A percentile compares a stretch with the other conserved stretches of the same genome.
These are phyloP conservation scores for Stephania japonica DNA, from an alignment of 164 flowering plant species.

Conservation along the genomic window DNA sequence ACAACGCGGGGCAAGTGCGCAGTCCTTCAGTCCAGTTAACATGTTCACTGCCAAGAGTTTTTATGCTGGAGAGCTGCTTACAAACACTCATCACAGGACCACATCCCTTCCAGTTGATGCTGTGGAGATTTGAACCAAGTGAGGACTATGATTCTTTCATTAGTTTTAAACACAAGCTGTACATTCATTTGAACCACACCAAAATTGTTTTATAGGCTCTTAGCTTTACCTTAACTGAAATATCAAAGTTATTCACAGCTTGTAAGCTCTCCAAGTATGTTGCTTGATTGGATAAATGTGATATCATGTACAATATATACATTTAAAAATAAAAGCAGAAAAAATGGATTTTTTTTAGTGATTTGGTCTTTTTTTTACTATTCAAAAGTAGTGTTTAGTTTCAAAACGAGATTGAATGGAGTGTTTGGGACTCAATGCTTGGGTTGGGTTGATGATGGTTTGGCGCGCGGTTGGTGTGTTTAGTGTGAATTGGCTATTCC, in stretches of 20 bases:
- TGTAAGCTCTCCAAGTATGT: neutral
- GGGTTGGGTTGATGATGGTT: too few species aligned
- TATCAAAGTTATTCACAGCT: neutral
- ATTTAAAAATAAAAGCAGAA: neutral
- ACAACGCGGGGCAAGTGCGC: slow-evolving; percentile 18
- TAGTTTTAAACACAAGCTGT: slow-evolving; percentile 9
- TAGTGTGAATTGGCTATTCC: too few species aligned
- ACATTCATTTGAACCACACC: slow-evolving; percentile 7
- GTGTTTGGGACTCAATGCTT: too few species aligned
- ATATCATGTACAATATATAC: neutral
- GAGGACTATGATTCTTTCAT: slow-evolving; percentile 9
- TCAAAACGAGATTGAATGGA: too few species aligned
- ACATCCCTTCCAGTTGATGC: slow-evolving; percentile 29
- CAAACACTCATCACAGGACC: slow-evolving; percentile 45
- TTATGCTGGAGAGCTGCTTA: slow-evolving; percentile 38
- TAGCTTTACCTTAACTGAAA: neutral
- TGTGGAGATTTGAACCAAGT: slow-evolving; percentile 14
- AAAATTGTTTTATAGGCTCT: neutral
- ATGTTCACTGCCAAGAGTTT: slow-evolving; percentile 46
- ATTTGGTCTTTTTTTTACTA: neutral
- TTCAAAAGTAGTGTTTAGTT: neutral
- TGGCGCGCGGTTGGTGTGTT: too few species aligned
- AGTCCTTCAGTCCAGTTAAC: slow-evolving; percentile 34
- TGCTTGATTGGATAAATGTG: neutral
- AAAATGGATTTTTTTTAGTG: too few species aligned